Evolutionary conservation across 1,284 basidiomycete genomes (phyloP), one percentile per base, ranked within the genome.

Genomic region (Meripilus lineatus): DNA sequence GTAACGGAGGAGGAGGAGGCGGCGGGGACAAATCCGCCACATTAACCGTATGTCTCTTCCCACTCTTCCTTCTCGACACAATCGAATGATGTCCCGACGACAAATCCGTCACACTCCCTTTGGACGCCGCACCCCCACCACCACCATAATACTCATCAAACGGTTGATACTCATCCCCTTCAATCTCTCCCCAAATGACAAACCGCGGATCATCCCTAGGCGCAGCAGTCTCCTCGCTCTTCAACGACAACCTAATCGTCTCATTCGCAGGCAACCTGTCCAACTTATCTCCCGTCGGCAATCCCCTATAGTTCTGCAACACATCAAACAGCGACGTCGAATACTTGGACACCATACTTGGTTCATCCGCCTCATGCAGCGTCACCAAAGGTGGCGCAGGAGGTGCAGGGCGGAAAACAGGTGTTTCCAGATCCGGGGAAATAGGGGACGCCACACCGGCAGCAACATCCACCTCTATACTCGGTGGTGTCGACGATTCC

Each of bases 131-230:
- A 5, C 17, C 17, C 10, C 22, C 23, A 32, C 64, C 45, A 5
- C 53, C 48, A n/a, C n/a, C n/a, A n/a, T n/a, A n/a, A n/a, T n/a
- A n/a, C n/a, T n/a, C n/a, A n/a, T n/a, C n/a, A n/a, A n/a, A n/a
- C n/a, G n/a, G n/a, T n/a, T n/a, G n/a, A n/a, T n/a, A n/a, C 24
- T 56, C 48, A 36, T 74, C 74, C 44, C 80, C 77, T 10, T 59
- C 48, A 42, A 74, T 61, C 52, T 87, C 78, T n/a, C 86, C 88
- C 89, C 89, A 93, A 14, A 93, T 82, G 22, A 90, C 87, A 58
- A 92, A 93, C 0, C 89, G 77, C 17, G 90, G 89, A 54, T 93
- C 90, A 51, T 91, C 83, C 15, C 81, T 75, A 2, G 87, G 88
- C 0, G 79, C 74, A 5, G 84, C 79, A 24, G 72, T 77, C 45